Base-by-base conservation (phyloP, 768 basidiomycete species). In the Mycena leptocephala region DNA sequence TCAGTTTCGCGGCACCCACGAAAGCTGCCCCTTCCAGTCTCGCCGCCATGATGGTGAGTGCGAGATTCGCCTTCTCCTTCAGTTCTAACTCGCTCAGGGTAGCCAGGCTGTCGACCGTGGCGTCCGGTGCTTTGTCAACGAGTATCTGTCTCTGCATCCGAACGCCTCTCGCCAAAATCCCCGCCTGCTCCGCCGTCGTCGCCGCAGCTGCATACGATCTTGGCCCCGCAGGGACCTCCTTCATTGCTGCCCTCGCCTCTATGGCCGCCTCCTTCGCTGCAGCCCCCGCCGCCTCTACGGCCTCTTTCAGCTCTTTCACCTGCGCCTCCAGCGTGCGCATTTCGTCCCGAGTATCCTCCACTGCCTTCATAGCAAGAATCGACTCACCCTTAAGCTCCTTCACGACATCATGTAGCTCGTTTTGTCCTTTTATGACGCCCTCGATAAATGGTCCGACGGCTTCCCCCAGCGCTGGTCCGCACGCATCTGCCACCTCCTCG, bases 131-230 rank as follows among this genome's bases (percentile, higher is more conserved):
- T 26, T 39, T 64, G 28, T 72, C 71, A 7, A 72, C 37, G 20
- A 72, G 37, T 2, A 72, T 64, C 51, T 72, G 71, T 0, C 70
- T 59, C 16, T 16, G n/a, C 70, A 72, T 63, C 3, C 61, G 46
- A 18, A 35, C 70, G 1, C 2, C 9, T 4, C 71, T 2, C 7
- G 71, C 71, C 0, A 72, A 6, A 2, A 72, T n/a, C 2, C 2
- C 18, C 6, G 62, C 71, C 30, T 72, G 71, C 48, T 55, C 71
- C 24, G 51, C 33, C 0, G 71, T 64, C 51, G 58, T 64, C 20
- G 39, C 56, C 6, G 58, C 58, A 22, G 58, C 43, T 2, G 58
- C 69, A 24, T 70, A 70, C 10, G 68, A 48, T 5, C 35, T 30
- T 14, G 20, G 35, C 22, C 11, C n/a, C 8, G 37, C 35, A 7